Percentiles rank a stretch among this genome's conserved stretches.
Conservation (phyloP, 805 yeast species). For the Saccharomycopsis sp. region DNA sequence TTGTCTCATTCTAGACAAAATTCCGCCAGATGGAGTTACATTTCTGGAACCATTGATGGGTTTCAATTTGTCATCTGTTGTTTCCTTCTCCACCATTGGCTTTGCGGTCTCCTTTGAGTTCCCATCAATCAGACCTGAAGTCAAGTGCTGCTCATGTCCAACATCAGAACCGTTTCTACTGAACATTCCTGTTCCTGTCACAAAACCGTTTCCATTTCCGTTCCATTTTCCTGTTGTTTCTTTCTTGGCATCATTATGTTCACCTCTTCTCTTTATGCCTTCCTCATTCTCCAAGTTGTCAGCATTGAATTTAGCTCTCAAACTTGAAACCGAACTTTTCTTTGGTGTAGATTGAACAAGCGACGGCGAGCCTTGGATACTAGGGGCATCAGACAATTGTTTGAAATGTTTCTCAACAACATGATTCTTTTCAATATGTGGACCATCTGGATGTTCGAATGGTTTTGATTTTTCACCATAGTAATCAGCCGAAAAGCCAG, state of each 20-base stretch:
- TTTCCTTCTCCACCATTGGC: not conserved
- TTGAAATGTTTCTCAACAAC: not conserved
- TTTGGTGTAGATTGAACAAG: slow-evolving; percentile 13
- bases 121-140: too few relatives aligned
- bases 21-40: slow-evolving; percentile 21
- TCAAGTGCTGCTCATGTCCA: too few relatives aligned
- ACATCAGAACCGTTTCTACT: too few relatives aligned
- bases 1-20: slow-evolving; percentile 28
- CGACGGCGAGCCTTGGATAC: not conserved
- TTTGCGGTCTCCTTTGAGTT: too few relatives aligned
- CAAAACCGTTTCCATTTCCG: too few relatives aligned
- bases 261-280: too few relatives aligned
- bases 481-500: too few relatives aligned
- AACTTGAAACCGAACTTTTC: slow-evolving; percentile 9
- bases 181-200: too few relatives aligned
- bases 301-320: slow-evolving; percentile 6
- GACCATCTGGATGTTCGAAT: not conserved
- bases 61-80: not conserved
- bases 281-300: too few relatives aligned
- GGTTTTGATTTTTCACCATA: not conserved
- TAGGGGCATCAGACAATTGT: not conserved
- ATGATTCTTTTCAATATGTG: not conserved
- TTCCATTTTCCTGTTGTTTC: too few relatives aligned
- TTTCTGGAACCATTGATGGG: not conserved
- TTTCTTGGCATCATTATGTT: too few relatives aligned